Percentiles rank a stretch among this genome's conserved stretches.
phyloP scores from a whole-genome alignment of 2,329 filamentous ascomycete species.

The Arthroderma uncinatum region DNA sequence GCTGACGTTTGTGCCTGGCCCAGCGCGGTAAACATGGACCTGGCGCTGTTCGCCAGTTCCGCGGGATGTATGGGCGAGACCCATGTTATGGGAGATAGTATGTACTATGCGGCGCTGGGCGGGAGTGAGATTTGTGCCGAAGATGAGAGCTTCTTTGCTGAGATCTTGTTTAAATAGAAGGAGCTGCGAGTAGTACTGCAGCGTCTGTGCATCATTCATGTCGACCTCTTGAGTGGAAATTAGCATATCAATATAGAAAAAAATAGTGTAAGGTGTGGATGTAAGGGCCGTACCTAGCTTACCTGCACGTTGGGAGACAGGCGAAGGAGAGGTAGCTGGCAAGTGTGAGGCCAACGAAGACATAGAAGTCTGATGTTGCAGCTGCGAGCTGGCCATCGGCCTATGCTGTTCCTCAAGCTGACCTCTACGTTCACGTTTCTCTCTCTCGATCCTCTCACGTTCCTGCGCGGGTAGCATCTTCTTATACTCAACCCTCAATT shows the following conservation, averaged over 20 bases:
- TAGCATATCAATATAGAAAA: slow-evolving; percentile 13
- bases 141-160: slow-evolving; percentile 67
- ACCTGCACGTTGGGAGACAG: slow-evolving; percentile 47
- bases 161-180: slow-evolving; percentile 77
- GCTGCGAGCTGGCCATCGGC: slow-evolving; percentile 50
- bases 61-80: slow-evolving; percentile 78
- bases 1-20: slow-evolving; percentile 44
- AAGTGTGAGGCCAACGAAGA: slow-evolving; percentile 61
- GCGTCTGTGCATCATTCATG: slow-evolving; percentile 77
- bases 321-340: slow-evolving; percentile 54
- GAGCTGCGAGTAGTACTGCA: slow-evolving; percentile 83
- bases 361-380: slow-evolving; percentile 78
- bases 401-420: slow-evolving; percentile 96
- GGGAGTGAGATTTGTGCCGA: slow-evolving; percentile 68
- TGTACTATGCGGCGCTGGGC: slow-evolving; percentile 83
- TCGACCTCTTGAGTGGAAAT: slow-evolving; percentile 55
- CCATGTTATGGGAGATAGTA: slow-evolving; percentile 90
- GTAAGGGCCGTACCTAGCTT: slow-evolving; percentile 26
- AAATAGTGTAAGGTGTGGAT: slow-evolving; percentile 5
- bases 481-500: slow-evolving; percentile 95
- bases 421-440: slow-evolving; percentile 90
- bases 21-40: slow-evolving; percentile 67
- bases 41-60: slow-evolving; percentile 79
- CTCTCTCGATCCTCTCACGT: slow-evolving; percentile 87
- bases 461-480: slow-evolving; percentile 97